Conservation (phyloP, 768 basidiomycete species). For the Tricholoma matsutake region DNA sequence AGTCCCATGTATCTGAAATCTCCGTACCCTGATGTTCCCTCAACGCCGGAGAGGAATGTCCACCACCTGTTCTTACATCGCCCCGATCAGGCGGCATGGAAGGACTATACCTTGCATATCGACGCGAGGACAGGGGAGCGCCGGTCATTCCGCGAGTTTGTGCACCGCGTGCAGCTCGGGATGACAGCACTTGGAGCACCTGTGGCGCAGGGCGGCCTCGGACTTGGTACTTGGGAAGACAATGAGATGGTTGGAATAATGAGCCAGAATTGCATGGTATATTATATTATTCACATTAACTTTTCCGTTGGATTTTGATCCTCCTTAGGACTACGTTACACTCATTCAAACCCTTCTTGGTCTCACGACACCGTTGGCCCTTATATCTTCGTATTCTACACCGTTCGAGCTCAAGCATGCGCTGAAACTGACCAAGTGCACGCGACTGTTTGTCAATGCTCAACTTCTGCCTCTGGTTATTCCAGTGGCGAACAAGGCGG, state of each 20-base stretch:
- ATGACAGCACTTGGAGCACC: slow-evolving; percentile 54
- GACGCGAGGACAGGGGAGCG: slow-evolving; percentile 50
- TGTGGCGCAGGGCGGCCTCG: slow-evolving; percentile 51
- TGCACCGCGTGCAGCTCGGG: slow-evolving; percentile 47
- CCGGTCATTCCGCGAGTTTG: slow-evolving; percentile 46
- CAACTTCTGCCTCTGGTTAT: slow-evolving; percentile 39
- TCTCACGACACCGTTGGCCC: slow-evolving; percentile 49
- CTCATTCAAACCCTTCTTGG: slow-evolving; percentile 48
- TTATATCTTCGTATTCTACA: slow-evolving; percentile 55
- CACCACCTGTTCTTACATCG: slow-evolving; percentile 54
- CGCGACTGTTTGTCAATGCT: slow-evolving; percentile 52
- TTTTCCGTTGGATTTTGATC: neutral
- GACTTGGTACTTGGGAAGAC: slow-evolving; percentile 36
- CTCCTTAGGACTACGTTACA: slow-evolving; percentile 48
- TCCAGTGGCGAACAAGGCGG: slow-evolving; percentile 33
- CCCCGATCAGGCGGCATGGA: slow-evolving; percentile 51
- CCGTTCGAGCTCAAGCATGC: slow-evolving; percentile 52
- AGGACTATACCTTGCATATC: slow-evolving; percentile 54
- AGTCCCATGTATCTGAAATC: slow-evolving; percentile 58
- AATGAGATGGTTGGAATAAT: slow-evolving; percentile 67
- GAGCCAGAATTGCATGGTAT: slow-evolving; percentile 65
- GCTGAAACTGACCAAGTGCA: slow-evolving; percentile 45
- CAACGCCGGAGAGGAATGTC: slow-evolving; percentile 49
- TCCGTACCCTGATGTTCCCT: slow-evolving; percentile 49
- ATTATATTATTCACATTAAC: slow-evolving; percentile 14